Evolutionary conservation across 2,329 filamentous ascomycete species (phyloP), one percentile per base, ranked within the genome.

Genomic region (Fusarium hainanense): DNA sequence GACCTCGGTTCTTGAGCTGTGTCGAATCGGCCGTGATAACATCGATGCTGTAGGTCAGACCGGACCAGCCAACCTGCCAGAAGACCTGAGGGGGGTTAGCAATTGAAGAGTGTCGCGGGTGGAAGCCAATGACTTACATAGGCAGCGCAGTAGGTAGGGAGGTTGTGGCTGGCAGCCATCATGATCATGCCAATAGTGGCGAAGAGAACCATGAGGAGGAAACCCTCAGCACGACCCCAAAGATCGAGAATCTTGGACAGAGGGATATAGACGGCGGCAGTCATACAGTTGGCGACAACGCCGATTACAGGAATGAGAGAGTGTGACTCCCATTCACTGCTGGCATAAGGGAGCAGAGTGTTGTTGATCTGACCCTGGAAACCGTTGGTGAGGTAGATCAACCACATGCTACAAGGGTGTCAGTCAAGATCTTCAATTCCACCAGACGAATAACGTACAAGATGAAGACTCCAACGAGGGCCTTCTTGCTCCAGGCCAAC

Each of bases 11-110:
- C 63, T 75, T 76, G n/a, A 82, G 72, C 23, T 72, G 71, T 13
- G 78, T 89, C 7, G 87, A 88, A 75, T 92, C 90, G 50, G 90
- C 88, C 55, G 89, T 88, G 75, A 92, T 87, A 41, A 92, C 87
- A 65, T 87, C 85, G 30, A 90, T 81, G 25, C 85, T 83, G 73
- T 90, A 91, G 58, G 84, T 85, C 47, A 91, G 80, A n/a, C 88
- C 89, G 4, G 85, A 85, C 58, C 84, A 82, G 14, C 90, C 90
- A 51, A 89, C 84, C 41, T 84, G 85, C 74, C 90, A 90, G 68
- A 92, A 88, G 3, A 91, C 87, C 77, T 79, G 20, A 2, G 7
- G 9, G 8, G 5, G 6, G 7, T 74, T 49, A 74, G 58, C 20
- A 12, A 4, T 4, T 9, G 23, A 2, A 7, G 5, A 13, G 2